Evolutionary conservation across 768 basidiomycete genomes (phyloP).

Genomic region (Suillus weaverae): DNA sequence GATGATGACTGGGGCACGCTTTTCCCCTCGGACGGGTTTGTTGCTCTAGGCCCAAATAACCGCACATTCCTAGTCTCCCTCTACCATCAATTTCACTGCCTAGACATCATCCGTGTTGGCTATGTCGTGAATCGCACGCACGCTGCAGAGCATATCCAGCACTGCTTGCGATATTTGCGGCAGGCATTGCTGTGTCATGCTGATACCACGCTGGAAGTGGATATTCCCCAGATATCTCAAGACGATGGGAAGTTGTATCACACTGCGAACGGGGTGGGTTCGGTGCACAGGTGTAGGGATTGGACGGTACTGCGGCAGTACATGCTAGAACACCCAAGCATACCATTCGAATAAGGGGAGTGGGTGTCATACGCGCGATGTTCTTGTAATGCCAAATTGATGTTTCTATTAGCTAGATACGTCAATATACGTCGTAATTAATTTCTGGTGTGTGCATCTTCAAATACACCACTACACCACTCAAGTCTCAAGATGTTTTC

Average conservation of each 20-base stretch:
- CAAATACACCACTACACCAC: neutral
- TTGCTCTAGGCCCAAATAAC: conserved; percentile 34
- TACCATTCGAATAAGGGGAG: conserved; percentile 18
- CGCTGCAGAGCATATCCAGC: conserved; percentile 33
- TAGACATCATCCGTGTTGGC: conserved; percentile 37
- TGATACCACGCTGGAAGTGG: conserved; percentile 39
- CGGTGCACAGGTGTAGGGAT: conserved; percentile 34
- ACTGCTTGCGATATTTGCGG: conserved; percentile 42
- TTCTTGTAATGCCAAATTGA: neutral
- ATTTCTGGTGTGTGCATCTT: neutral
- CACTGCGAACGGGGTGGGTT: conserved; percentile 30
- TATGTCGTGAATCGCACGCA: conserved; percentile 25
- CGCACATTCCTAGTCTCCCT: conserved; percentile 37
- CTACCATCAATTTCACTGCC: conserved; percentile 52
- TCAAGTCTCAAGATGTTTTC: neutral
- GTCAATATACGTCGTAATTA: neutral
- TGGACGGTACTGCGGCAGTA: conserved; percentile 33
- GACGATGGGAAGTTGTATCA: conserved; percentile 27
- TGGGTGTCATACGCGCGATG: neutral
- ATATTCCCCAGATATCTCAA: conserved; percentile 24
- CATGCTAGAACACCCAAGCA: conserved; percentile 29
- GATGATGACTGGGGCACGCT: conserved; percentile 38
- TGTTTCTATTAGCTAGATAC: neutral
- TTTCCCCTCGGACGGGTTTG: conserved; percentile 34
- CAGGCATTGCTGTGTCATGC: conserved; percentile 39